Percentiles rank a stretch among this genome's conserved stretches.
These are phyloP conservation scores for Leccinum incarnatum DNA, from an alignment of 768 basidiomycete species.

Conservation along the genomic window DNA sequence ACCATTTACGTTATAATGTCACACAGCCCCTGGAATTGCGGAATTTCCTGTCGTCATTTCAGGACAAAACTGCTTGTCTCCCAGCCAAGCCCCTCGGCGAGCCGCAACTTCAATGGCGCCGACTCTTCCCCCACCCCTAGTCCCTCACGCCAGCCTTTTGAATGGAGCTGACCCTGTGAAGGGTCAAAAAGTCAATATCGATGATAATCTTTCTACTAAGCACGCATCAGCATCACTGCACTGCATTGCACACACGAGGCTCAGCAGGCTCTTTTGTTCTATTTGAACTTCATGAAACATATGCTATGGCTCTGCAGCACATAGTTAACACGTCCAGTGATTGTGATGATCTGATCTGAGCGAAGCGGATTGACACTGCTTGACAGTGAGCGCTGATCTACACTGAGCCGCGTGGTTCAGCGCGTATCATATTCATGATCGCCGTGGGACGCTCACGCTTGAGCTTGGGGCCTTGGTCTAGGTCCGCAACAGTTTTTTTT, in stretches of 20 bases:
- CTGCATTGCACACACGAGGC: neutral
- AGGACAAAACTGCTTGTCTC: neutral
- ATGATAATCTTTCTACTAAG: neutral
- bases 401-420: slow-evolving; percentile 5
- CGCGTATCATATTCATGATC: neutral
- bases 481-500: neutral
- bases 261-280: neutral
- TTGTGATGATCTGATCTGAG: slow-evolving; percentile 3
- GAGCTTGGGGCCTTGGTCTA: neutral
- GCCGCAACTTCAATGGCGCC: slow-evolving; percentile 19
- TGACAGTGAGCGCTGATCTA: slow-evolving; percentile 9
- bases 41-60: neutral
- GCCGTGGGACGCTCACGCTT: neutral
- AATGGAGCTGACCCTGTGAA: neutral
- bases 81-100: neutral
- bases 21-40: slow-evolving; percentile 1
- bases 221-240: neutral
- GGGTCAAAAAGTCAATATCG: neutral
- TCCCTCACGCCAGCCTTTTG: neutral
- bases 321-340: neutral
- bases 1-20: neutral
- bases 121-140: slow-evolving; percentile 8
- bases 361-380: neutral
- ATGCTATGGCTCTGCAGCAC: neutral
- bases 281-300: neutral